Evolutionary conservation across 1,284 basidiomycete genomes (phyloP).

Genomic region (Austroboletus olivaceoglutinosus): DNA sequence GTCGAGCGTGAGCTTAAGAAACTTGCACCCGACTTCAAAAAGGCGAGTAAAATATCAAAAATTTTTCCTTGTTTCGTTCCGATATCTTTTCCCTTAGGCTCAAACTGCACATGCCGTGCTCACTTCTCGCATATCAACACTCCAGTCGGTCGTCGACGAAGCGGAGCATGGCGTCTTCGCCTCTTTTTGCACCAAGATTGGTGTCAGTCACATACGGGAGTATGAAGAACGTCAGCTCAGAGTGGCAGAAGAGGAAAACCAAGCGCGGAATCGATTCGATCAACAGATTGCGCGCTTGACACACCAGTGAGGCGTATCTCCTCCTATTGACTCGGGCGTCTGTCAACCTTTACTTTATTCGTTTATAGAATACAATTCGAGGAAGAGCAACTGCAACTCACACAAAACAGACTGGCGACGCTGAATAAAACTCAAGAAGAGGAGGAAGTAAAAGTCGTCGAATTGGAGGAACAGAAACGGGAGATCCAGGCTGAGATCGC

Average conservation of each 20-base stretch:
- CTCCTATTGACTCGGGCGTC: conserved; percentile 2
- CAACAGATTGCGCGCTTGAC: conserved; percentile 85
- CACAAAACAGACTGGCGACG: conserved; percentile 60
- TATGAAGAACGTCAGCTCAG: conserved; percentile 94
- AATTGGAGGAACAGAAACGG: conserved; percentile 57
- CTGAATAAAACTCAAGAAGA: conserved; percentile 54
- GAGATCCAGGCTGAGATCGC: conserved; percentile 64
- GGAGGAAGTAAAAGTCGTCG: conserved; percentile 58
- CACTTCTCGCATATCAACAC: conserved; percentile 52
- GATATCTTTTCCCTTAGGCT: conserved; percentile 38
- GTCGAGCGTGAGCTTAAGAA: conserved; percentile 69
- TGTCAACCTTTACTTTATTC: conserved; percentile 1
- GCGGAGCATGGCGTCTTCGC: conserved; percentile 84
- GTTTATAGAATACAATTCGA: conserved; percentile 71
- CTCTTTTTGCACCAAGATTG: conserved; percentile 80
- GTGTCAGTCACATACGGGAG: conserved; percentile 83
- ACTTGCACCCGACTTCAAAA: conserved; percentile 63
- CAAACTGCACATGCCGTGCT: conserved; percentile 53
- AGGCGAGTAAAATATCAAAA: conserved; percentile 40
- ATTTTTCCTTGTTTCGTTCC: neutral
- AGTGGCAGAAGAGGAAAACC: conserved; percentile 83
- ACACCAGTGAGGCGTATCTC: conserved; percentile 72
- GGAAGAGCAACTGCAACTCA: conserved; percentile 64
- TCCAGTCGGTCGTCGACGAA: conserved; percentile 62
- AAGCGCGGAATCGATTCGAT: conserved; percentile 80